Evolutionary conservation across 495 filamentous ascomycete species (phyloP), one percentile per base, ranked within the genome.

Genomic region (Trichoderma virens): DNA sequence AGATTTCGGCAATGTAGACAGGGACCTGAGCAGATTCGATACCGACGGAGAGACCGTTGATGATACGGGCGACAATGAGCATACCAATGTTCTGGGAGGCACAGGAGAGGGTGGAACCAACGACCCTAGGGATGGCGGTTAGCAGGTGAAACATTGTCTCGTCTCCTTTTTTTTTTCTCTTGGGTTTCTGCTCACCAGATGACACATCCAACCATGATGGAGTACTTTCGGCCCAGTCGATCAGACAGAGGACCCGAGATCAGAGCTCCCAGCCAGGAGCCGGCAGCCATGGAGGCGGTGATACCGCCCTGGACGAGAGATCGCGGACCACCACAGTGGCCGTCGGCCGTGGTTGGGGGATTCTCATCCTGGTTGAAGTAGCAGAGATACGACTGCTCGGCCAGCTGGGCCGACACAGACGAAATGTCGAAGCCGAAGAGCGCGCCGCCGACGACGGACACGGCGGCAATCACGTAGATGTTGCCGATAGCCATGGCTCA

Each of bases 1-100:
- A 83, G 63, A 93, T 83, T 72, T 94, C 90, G 39, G 90, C 83
- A 63, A 90, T 86, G 69, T 93, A 93, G 27, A 92, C 86, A 5
- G 90, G 90, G 35, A 90, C 88, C 60, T 91, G 78, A 18, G 88
- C 83, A 3, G 89, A 91, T 14, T 84, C 85, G 62, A 91, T 89
- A 65, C 90, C 90, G 64, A 91, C 85, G 63, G 86, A 88, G 54
- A 94, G 66, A 61, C 90, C 90, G 64, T 84, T 80, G 45, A 93
- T 77, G 56, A 90, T 82, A 67, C 90, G 85, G 8, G 90, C 90
- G 65, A 76, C 82, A 13, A 88, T 82, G 23, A 93, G 80, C 76
- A 88, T 84, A 27, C 78, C 79, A 54, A 90, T 77, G 61, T 84
- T 84, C 61, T 83, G 76, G 0, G 85, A 74, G 5, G 86, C 83